Base-by-base conservation (phyloP, 345 rosid genomes). In the Turritis glabra region DNA sequence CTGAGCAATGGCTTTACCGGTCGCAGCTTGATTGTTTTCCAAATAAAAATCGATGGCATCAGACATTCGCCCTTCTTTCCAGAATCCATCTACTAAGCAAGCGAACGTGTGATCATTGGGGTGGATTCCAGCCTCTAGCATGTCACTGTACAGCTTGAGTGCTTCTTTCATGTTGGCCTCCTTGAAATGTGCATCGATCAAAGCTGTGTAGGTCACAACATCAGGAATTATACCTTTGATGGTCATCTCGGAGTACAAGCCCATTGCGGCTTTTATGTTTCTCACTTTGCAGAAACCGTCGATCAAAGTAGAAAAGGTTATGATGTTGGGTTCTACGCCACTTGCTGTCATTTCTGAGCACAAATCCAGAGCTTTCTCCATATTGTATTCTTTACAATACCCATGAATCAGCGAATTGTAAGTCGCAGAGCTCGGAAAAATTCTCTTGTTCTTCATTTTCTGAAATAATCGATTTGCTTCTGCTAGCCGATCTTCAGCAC, bases 131-230 rank as follows among this genome's bases (percentile, higher is more conserved):
- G 84, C 81, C 47, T 84, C 86, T 53, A 78, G 74, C 91, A 90
- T 85, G 62, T 80, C 82, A 76, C 80, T 79, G 19, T 81, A 71
- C 54, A 90, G 63, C 74, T 59, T 58, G 29, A 86, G 67, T 46
- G 93, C 90, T 71, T 82, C 88, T 75, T 80, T 83, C 67, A 80
- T 58, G 73, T 85, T 83, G 73, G 87, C 86, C 40, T 74, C 72
- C 75, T 87, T 88, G 73, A 88, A 85, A 37, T 80, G 83, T 15
- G 90, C 91, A 79, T 88, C 84, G 43, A 90, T 88, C 80, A 90
- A 79, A 70, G 87, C 66, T 17, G 91, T 79, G 79, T 82, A 85
- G 10, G 83, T 83, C 44, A 88, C 87, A 47, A 85, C 89, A 76
- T 90, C 91, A 18, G 91, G 89, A 40, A 65, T 68, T 53, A 85